These are phyloP conservation scores for Talaromyces pinophilus DNA, from an alignment of 2,329 filamentous ascomycete genomes.

Conservation along the genomic window DNA sequence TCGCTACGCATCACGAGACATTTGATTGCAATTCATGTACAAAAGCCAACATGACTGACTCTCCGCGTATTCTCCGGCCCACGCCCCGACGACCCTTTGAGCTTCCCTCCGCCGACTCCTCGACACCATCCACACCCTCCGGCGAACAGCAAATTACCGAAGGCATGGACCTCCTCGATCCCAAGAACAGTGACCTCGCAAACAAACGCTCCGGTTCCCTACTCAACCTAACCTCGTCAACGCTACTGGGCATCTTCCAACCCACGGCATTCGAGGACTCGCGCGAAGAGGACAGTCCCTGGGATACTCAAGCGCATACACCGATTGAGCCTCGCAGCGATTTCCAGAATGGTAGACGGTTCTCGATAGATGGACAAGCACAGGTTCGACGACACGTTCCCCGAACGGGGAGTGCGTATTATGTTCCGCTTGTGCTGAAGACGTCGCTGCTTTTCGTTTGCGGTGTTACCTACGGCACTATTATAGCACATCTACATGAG, in stretches of 20 bases:
- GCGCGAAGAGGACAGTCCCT: slow-evolving; percentile 68
- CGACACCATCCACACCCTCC: slow-evolving; percentile 43
- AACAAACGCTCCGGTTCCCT: slow-evolving; percentile 73
- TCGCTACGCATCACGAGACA: neutral
- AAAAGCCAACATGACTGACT: slow-evolving; percentile 34
- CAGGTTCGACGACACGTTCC: slow-evolving; percentile 34
- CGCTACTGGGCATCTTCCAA: slow-evolving; percentile 88
- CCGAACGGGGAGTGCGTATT: slow-evolving; percentile 45
- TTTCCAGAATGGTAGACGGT: slow-evolving; percentile 31
- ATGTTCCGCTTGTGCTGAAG: slow-evolving; percentile 58
- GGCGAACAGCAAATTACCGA: slow-evolving; percentile 37
- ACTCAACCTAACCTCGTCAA: slow-evolving; percentile 83
- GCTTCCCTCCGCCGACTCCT: slow-evolving; percentile 50
- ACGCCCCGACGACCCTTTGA: slow-evolving; percentile 72
- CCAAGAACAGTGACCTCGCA: slow-evolving; percentile 36
- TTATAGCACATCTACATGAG: slow-evolving; percentile 78
- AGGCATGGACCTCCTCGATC: slow-evolving; percentile 36
- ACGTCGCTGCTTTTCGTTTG: slow-evolving; percentile 71
- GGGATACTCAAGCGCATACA: slow-evolving; percentile 70
- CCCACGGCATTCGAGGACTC: slow-evolving; percentile 60
- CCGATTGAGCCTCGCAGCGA: slow-evolving; percentile 25
- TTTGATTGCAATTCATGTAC: neutral
- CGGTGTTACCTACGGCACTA: slow-evolving; percentile 77
- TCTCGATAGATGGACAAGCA: slow-evolving; percentile 15
- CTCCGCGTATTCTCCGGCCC: slow-evolving; percentile 64